These are phyloP conservation scores for Penicillium canariense DNA, from an alignment of 495 filamentous ascomycete genomes.

Conservation along the genomic window DNA sequence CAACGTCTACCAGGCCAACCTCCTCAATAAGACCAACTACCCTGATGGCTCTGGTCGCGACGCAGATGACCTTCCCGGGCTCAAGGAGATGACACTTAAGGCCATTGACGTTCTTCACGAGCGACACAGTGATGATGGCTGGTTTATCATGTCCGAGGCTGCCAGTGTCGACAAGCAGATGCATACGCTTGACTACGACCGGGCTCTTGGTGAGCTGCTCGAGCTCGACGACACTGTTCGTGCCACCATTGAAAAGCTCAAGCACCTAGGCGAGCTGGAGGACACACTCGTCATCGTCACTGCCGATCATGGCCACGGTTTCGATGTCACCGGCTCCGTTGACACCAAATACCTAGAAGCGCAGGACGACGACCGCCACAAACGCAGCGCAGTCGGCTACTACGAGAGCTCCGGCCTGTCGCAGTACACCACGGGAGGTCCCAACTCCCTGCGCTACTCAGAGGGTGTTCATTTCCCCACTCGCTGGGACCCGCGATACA, in stretches of 20 bases:
- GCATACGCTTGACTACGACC: slow-evolving; percentile 73
- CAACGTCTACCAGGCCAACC: slow-evolving; percentile 65
- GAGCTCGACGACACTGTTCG: slow-evolving; percentile 74
- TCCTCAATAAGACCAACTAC: slow-evolving; percentile 56
- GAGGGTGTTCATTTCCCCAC: slow-evolving; percentile 66
- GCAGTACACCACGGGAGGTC: slow-evolving; percentile 58
- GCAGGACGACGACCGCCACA: slow-evolving; percentile 57
- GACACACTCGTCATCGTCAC: slow-evolving; percentile 70
- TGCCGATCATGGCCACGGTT: slow-evolving; percentile 76
- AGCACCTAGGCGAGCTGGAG: slow-evolving; percentile 53
- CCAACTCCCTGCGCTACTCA: slow-evolving; percentile 48
- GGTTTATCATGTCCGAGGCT: slow-evolving; percentile 75
- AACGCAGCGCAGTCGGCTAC: slow-evolving; percentile 64
- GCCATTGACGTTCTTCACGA: slow-evolving; percentile 66
- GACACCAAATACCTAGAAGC: slow-evolving; percentile 58
- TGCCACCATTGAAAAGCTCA: slow-evolving; percentile 62
- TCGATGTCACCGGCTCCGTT: slow-evolving; percentile 58
- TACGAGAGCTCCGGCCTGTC: slow-evolving; percentile 65
- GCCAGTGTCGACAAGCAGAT: slow-evolving; percentile 80
- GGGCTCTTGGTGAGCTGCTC: slow-evolving; percentile 69
- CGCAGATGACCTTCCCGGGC: slow-evolving; percentile 65
- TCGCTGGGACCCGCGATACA: slow-evolving; percentile 76
- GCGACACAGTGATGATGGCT: slow-evolving; percentile 62
- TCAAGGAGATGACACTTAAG: slow-evolving; percentile 81
- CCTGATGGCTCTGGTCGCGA: slow-evolving; percentile 56